Evolutionary conservation across 768 basidiomycete genomes (phyloP).

Genomic region (Lentinula sp.): DNA sequence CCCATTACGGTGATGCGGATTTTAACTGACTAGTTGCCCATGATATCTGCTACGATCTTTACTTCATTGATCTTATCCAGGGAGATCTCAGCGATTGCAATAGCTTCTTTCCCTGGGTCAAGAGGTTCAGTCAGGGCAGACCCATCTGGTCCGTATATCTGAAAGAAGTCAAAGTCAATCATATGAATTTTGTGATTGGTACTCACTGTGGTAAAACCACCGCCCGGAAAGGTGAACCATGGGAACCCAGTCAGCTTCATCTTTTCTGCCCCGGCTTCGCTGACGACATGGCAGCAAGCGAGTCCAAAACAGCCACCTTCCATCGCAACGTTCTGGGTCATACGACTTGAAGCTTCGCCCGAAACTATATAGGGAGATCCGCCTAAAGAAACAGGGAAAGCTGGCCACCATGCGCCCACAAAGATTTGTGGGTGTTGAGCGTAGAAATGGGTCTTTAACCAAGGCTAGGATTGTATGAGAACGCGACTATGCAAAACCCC

Average conservation of each 20-base stretch:
- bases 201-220: slow-evolving; percentile 18
- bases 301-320: slow-evolving; percentile 25
- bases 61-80: slow-evolving; percentile 22
- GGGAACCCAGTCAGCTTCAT: slow-evolving; percentile 23
- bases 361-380: slow-evolving; percentile 23
- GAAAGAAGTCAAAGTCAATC: neutral
- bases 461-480: slow-evolving; percentile 15
- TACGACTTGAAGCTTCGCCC: slow-evolving; percentile 22
- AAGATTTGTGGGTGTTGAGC: slow-evolving; percentile 24
- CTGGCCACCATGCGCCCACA: slow-evolving; percentile 25
- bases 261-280: slow-evolving; percentile 19
- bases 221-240: slow-evolving; percentile 23
- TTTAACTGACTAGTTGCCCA: slow-evolving; percentile 18
- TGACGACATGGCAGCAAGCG: slow-evolving; percentile 22
- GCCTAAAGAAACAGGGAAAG: slow-evolving; percentile 18
- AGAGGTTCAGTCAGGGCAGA: slow-evolving; percentile 15
- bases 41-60: slow-evolving; percentile 19
- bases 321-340: slow-evolving; percentile 24
- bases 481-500: neutral
- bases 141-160: slow-evolving; percentile 27
- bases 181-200: neutral
- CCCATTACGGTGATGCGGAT: neutral
- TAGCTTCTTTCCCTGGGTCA: slow-evolving; percentile 20
- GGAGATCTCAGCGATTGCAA: slow-evolving; percentile 22
- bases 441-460: slow-evolving; percentile 24